Evolutionary conservation across 2,329 filamentous ascomycete genomes (phyloP).

Genomic region (Cadophora malorum): DNA sequence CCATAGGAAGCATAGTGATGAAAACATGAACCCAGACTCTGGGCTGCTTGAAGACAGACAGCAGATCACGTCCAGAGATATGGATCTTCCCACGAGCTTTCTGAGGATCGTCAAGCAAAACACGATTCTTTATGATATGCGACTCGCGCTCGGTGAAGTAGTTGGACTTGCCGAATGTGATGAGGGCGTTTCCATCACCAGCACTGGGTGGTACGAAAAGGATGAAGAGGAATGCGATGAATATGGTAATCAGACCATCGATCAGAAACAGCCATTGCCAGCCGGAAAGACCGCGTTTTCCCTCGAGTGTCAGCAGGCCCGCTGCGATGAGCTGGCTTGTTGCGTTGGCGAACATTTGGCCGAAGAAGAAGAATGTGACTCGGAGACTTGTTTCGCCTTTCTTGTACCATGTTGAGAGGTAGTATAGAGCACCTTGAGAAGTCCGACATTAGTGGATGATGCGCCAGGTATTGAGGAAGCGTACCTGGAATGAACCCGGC

Average conservation of each 20-base stretch:
- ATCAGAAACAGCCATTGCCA: slow-evolving; percentile 18
- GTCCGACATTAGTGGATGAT: neutral
- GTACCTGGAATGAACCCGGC: slow-evolving; percentile 19
- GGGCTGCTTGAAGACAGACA: slow-evolving; percentile 8
- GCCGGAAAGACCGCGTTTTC: slow-evolving; percentile 6
- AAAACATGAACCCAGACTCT: slow-evolving; percentile 38
- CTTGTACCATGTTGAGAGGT: slow-evolving; percentile 20
- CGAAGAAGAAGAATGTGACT: slow-evolving; percentile 19
- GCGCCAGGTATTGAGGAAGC: neutral
- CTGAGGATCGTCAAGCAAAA: slow-evolving; percentile 52
- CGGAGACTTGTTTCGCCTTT: slow-evolving; percentile 17
- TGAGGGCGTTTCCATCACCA: slow-evolving; percentile 47
- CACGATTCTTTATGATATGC: slow-evolving; percentile 50
- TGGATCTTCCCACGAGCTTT: slow-evolving; percentile 47
- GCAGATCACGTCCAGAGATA: slow-evolving; percentile 40
- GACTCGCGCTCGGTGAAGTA: slow-evolving; percentile 53
- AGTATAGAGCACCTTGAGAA: slow-evolving; percentile 11
- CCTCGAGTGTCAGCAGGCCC: slow-evolving; percentile 4
- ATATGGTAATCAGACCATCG: slow-evolving; percentile 8
- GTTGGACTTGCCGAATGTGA: slow-evolving; percentile 48
- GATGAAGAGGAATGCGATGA: slow-evolving; percentile 44
- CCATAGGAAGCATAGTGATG: slow-evolving; percentile 37
- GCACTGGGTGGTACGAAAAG: slow-evolving; percentile 48
- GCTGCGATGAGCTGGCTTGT: slow-evolving; percentile 18
- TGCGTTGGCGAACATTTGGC: slow-evolving; percentile 14